phyloP scores from a whole-genome alignment of 176 grass and related monocot species.

The Cymbopogon citratus region DNA sequence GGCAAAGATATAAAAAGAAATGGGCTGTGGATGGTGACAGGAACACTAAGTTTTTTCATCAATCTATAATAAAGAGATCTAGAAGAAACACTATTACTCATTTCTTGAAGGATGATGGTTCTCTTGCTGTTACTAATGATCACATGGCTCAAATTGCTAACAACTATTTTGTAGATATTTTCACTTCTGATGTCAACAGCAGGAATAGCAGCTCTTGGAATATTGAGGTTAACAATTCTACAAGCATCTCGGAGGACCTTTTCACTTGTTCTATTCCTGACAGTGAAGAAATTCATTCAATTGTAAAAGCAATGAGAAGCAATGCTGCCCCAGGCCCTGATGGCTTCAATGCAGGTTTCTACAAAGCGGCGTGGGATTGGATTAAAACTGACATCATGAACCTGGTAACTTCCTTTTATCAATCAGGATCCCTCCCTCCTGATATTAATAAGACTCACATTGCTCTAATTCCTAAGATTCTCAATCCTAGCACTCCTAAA shows the following conservation, averaged over 20 bases:
- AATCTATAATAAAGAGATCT: background rate
- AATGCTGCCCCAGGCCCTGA: background rate
- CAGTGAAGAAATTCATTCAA: too few species aligned
- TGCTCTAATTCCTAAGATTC: background rate
- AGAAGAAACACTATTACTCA: background rate
- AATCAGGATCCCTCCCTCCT: accelerated
- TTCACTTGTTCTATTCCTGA: too few species aligned
- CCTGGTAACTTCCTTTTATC: background rate
- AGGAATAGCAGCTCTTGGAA: too few species aligned
- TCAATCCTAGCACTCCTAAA: accelerated
- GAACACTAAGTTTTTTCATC: background rate
- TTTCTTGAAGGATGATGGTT: accelerated
- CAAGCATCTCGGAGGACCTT: too few species aligned
- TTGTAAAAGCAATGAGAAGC: too few species aligned
- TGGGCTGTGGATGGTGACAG: background rate
- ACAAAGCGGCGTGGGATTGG: too few species aligned
- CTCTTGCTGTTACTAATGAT: too few species aligned
- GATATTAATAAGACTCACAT: background rate
- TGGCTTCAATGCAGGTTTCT: background rate
- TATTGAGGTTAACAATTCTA: too few species aligned
- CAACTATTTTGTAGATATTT: too few species aligned
- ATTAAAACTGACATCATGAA: too few species aligned
- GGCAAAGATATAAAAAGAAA: too few species aligned
- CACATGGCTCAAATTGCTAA: background rate
- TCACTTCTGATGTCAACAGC: too few species aligned